Percentiles rank a stretch among this genome's conserved stretches.
Evolutionary conservation across 2,329 filamentous ascomycete species (phyloP).

Genomic region (Lojkania enalia): DNA sequence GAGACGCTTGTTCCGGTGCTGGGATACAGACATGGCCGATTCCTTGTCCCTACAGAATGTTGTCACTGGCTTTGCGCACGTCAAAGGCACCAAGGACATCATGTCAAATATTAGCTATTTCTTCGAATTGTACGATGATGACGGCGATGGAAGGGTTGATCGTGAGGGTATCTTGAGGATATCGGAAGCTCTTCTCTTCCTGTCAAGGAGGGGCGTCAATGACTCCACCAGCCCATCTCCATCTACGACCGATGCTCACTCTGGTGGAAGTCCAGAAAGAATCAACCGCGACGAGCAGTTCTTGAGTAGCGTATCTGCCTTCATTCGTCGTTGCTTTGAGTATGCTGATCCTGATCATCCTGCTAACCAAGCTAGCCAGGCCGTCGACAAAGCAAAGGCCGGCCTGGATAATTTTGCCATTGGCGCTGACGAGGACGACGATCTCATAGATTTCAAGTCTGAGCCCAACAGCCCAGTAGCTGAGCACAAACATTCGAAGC

Average conservation of each 20-base stretch:
- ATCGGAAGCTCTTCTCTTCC: constrained; percentile 89
- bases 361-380: constrained; percentile 56
- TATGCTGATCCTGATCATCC: constrained; percentile 89
- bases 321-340: constrained; percentile 95
- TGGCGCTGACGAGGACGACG: constrained; percentile 69
- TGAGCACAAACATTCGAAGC: constrained; percentile 21
- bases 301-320: constrained; percentile 88
- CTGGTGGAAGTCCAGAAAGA: constrained; percentile 41
- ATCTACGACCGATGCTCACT: constrained; percentile 58
- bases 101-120: constrained; percentile 99
- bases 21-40: constrained; percentile 79
- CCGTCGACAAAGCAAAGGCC: constrained; percentile 30
- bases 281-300: constrained; percentile 81
- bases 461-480: constrained; percentile 34
- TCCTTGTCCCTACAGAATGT: constrained; percentile 87
- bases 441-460: constrained; percentile 62
- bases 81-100: constrained; percentile 93
- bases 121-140: constrained; percentile 95
- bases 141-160: constrained; percentile 87
- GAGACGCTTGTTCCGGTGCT: constrained; percentile 80
- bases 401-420: constrained; percentile 68
- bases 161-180: constrained; percentile 93
- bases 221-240: constrained; percentile 68
- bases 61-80: constrained; percentile 83
- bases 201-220: constrained; percentile 85